Conservation (phyloP, 305 asterid species). For the Euphrasia arctica region DNA sequence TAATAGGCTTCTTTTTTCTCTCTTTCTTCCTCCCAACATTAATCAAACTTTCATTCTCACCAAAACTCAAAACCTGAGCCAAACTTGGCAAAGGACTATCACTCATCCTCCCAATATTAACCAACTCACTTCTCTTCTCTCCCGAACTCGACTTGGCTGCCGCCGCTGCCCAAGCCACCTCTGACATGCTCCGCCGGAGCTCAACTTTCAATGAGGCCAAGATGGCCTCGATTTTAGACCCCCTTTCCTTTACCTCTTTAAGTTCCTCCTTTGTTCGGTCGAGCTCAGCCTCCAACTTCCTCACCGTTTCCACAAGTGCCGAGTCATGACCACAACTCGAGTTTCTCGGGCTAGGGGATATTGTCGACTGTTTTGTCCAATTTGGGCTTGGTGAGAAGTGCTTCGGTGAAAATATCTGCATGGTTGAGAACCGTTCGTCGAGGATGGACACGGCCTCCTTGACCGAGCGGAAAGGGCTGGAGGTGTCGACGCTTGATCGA, state of each 20-base stretch:
- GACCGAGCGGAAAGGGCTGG: constrained; percentile 56
- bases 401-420: not conserved
- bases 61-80: constrained; percentile 50
- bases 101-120: constrained; percentile 5
- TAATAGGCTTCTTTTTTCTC: constrained; percentile 64
- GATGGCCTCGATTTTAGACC: constrained; percentile 66
- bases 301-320: constrained; percentile 34
- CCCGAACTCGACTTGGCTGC: constrained; percentile 32
- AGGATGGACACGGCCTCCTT: not conserved
- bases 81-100: constrained; percentile 30
- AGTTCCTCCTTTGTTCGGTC: constrained; percentile 65
- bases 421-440: constrained; percentile 9
- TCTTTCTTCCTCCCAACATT: constrained; percentile 35
- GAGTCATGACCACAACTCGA: constrained; percentile 25
- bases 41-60: constrained; percentile 35
- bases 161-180: constrained; percentile 61
- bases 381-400: not conserved
- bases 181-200: constrained; percentile 57
- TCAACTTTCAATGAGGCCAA: constrained; percentile 76
- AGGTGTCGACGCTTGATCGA: not conserved
- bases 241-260: constrained; percentile 55
- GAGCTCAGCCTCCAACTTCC: constrained; percentile 63
- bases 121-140: constrained; percentile 32
- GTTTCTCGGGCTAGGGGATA: constrained; percentile 17
- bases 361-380: not conserved